Base-by-base conservation (phyloP, 78 protist genomes). In the Dictyostelium intermedium region DNA sequence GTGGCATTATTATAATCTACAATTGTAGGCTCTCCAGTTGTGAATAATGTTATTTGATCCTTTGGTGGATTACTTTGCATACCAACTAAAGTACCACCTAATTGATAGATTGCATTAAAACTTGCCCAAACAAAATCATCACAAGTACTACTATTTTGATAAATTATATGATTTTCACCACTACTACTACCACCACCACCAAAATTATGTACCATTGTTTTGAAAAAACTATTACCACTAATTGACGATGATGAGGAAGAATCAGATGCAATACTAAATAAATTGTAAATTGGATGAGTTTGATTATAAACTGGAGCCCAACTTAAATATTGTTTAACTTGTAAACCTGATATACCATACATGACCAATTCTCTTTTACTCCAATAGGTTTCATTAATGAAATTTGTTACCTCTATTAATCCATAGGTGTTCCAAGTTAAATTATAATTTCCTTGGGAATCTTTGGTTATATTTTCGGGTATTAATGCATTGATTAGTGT, bases 121-220 rank as follows among this genome's bases (percentile, higher is more conserved):
- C 60, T 37, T 39, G 60, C 60, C 60, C 83, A 77, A 7, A 77
- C 60, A 43, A 77, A 72, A 34, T 72, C 79, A 34, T 72, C 79
- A 34, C 79, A 72, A 32, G 45, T 72, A 18, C 25, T 34, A 32
- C 43, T 32, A 32, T 27, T 27, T 72, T 32, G 37, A 16, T 72
- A 72, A 66, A 66, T 11, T 66, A 27, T 30, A 6, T 0, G 8
- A 63, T 63, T 25, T 63, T 25, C 74, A 14, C 23, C 0, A 16
- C 25, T 53, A 27, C 39, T 27, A 56, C 66, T 23, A 5, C n/a
- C n/a, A 50, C n/a, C 5, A 16, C 61, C n/a, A 56, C 66, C 27
- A 5, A 56, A 20, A 56, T 56, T 56, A 11, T 66, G 34, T 27
- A 27, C 8, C 1, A 27, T 27, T 8, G 74, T 27, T 27, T 27